Evolutionary conservation across 768 basidiomycete genomes (phyloP), one percentile per base, ranked within the genome.

Genomic region (Hortiboletus campestris): DNA sequence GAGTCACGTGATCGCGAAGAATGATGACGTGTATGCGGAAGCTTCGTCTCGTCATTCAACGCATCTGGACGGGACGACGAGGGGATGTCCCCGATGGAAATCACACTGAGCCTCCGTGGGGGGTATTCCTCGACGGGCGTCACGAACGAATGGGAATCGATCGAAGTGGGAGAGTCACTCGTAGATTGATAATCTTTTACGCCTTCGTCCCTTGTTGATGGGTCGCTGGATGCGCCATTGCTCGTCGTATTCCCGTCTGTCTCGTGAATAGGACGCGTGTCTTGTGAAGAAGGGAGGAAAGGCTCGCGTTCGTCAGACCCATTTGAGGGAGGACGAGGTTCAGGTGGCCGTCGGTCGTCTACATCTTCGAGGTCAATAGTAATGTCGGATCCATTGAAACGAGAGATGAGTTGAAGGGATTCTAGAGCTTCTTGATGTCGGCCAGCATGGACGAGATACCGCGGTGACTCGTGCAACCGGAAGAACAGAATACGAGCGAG

Each of bases 401-500:
- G 80, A 3, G 91, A 90, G 42, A 99, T 98, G 60, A 90, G 74
- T 61, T 88, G 86, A 0, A 99, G 79, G 0, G 86, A 86, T 60
- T 89, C 82, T 35, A 96, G 72, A 0, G 95, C 96, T 61, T 97
- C 94, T 35, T 84, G 80, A 34, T 83, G 86, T 42, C 93, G 82
- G 16, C 94, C 93, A 0, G 91, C 86, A 44, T 94, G 88, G 6
- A 96, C 93, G 55, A 99, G 86, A 67, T 87, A 98, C 22, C 94
- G 84, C 2, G 97, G 94, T 0, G 94, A 95, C 72, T 99, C 96
- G 70, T 98, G 89, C 6, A 99, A 75, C 19, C 88, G 85, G 80
- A 98, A 97, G 70, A 98, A 86, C 11, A 89, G 74, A 54, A 95
- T 91, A 17, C 97, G 89, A 12, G 85, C 85, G 31, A 91, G 66